Percentiles rank a stretch among this genome's conserved stretches.
Evolutionary conservation across 2,329 filamentous ascomycete species (phyloP).

Genomic region (Aspergillus quadrilineatus): DNA sequence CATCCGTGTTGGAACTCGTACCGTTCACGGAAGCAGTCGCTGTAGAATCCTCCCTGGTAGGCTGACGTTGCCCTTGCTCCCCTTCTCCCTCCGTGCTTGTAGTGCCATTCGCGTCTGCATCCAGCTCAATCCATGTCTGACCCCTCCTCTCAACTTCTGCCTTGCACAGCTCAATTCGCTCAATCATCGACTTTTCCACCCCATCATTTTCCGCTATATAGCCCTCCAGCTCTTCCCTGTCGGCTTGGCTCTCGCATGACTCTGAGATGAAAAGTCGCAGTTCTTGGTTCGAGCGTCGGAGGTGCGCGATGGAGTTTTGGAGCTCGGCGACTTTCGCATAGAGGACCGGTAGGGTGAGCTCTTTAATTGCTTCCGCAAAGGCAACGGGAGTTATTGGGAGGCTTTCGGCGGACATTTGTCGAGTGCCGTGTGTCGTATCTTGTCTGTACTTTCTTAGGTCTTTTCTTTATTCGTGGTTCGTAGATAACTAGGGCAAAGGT

Average conservation of each 20-base stretch:
- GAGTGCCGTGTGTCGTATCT: background rate
- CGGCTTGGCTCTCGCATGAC: constrained; percentile 52
- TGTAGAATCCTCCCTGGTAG: background rate
- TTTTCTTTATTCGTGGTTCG: too few relatives aligned
- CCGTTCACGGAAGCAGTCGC: constrained; percentile 23
- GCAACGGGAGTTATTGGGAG: constrained; percentile 50
- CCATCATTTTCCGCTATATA: constrained; percentile 57
- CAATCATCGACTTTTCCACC: constrained; percentile 57
- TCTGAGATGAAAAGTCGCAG: constrained; percentile 53
- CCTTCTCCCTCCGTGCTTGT: background rate
- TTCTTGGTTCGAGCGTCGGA: constrained; percentile 57
- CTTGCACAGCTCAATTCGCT: constrained; percentile 54
- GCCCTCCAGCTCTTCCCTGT: constrained; percentile 33
- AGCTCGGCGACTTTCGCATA: constrained; percentile 63
- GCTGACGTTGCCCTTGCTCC: background rate
- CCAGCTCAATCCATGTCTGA: constrained; percentile 50
- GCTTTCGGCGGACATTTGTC: constrained; percentile 50
- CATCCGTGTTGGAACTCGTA: background rate
- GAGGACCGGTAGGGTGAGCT: constrained; percentile 58
- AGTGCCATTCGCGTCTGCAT: constrained; percentile 22
- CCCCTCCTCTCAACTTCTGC: constrained; percentile 55
- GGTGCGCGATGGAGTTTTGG: constrained; percentile 59
- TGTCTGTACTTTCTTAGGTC: background rate
- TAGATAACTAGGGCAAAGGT: too few relatives aligned
- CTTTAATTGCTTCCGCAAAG: constrained; percentile 57